Evolutionary conservation across 345 rosid species (phyloP).

Genomic region (Fremontodendron californicum): DNA sequence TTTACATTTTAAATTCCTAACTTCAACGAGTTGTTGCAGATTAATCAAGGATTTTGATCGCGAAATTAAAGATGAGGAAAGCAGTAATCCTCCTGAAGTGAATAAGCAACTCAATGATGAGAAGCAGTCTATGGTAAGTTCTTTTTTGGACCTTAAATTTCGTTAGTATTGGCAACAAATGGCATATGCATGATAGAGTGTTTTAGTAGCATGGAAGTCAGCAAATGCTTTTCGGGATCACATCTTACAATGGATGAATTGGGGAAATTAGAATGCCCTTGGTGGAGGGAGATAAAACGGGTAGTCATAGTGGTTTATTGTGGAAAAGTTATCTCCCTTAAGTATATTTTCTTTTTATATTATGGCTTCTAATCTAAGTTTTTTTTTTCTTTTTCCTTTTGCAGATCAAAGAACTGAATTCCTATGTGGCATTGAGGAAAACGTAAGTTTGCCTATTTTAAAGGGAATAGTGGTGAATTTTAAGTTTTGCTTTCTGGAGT

Average conservation of each 20-base stretch:
- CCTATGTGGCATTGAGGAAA: conserved; percentile 88
- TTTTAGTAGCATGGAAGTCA: background rate
- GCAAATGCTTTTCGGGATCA: background rate
- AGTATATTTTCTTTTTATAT: background rate
- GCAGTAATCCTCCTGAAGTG: conserved; percentile 68
- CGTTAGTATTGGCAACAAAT: background rate
- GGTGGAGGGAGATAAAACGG: background rate
- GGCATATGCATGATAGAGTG: background rate
- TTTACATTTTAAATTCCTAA: background rate
- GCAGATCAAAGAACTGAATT: conserved; percentile 95
- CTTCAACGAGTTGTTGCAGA: conserved; percentile 37
- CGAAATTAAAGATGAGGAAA: conserved; percentile 82
- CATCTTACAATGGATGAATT: background rate
- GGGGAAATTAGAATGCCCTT: background rate
- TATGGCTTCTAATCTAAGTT: conserved; percentile 4
- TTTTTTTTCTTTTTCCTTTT: conserved; percentile 13
- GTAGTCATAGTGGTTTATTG: background rate
- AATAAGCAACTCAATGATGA: conserved; percentile 89
- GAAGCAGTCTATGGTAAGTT: conserved; percentile 92
- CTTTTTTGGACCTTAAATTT: conserved; percentile 5
- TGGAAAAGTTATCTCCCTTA: background rate
- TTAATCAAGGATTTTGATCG: conserved; percentile 89
- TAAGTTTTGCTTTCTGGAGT: background rate
- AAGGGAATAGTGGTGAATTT: background rate
- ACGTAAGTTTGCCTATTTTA: conserved; percentile 49